These are phyloP conservation scores for Fusarium verrucosum DNA, from an alignment of 2,329 filamentous ascomycete species.

Conservation along the genomic window DNA sequence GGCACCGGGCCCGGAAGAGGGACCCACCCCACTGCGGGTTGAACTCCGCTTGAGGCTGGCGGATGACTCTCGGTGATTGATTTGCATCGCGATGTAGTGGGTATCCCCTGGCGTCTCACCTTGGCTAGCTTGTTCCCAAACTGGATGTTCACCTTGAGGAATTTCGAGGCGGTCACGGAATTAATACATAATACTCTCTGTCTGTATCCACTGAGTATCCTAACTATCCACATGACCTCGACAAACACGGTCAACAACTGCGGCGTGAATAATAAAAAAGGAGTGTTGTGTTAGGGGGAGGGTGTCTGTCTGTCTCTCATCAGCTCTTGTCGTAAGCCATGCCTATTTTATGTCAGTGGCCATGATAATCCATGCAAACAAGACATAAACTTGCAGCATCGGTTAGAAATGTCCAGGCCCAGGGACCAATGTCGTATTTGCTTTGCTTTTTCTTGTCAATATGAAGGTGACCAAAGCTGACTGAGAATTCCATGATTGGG, in stretches of 20 bases:
- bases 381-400: conserved; percentile 1
- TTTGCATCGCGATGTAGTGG: conserved; percentile 37
- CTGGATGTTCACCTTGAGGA: conserved; percentile 32
- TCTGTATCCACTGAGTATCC: conserved; percentile 19
- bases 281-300: not conserved
- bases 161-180: conserved; percentile 26
- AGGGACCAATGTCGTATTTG: not conserved
- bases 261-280: not conserved
- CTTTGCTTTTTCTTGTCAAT: not conserved
- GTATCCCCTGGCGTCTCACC: conserved; percentile 29
- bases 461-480: not conserved
- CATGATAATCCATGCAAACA: conserved; percentile 3
- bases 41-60: conserved; percentile 38
- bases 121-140: conserved; percentile 17
- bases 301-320: not conserved
- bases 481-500: no score
- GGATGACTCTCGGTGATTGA: conserved; percentile 38
- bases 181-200: not conserved
- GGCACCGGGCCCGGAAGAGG: conserved; percentile 35
- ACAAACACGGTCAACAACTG: conserved; percentile 22
- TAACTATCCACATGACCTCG: conserved; percentile 15
- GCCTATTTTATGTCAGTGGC: not conserved
- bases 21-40: conserved; percentile 36
- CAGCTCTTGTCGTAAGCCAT: not conserved
- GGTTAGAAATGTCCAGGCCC: not conserved